Base-by-base conservation (phyloP, 257 asterid genomes). In the Gentiana dahurica region DNA sequence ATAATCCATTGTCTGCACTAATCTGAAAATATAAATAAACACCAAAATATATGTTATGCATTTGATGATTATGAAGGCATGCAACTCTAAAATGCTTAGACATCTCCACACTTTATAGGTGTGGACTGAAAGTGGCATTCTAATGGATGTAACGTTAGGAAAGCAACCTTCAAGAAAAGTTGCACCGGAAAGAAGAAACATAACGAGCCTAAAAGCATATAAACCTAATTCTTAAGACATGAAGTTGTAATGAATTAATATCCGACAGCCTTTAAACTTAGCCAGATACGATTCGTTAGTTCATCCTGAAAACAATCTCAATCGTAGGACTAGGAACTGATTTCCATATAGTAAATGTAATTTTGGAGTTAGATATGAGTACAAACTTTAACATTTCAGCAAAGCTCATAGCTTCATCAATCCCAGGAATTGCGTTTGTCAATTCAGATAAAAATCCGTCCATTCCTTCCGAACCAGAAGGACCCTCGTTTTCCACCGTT, bases 401-500 rank as follows among this genome's bases (percentile, higher is more conserved):
- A 58, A 87, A 92, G 78, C 98, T 92, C 98, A 92, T 92, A 41
- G 98, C 95, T 68, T 92, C 98, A 49, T 92, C 97, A 46, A 91
- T 91, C 56, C 98, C 98, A 1, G 98, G 98, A 54, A 92, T 87
- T 8, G 98, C 88, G 61, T 92, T 92, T 10, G 95, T 80, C 59
- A 92, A 66, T 64, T 92, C 97, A 41, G 97, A 87, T 58, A 92
- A 71, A 68, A 87, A 78, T 37, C 92, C 97, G 55, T 87, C 97
- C 71, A 79, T 76, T 49, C 66, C 70, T 67, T 80, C 94, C 36
- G 86, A 67, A 64, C 77, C 80, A 49, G 61, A 58, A 34, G 66
- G 15, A 8, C 84, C 94, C 8, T 92, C 97, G 33, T 81, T 77
- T 70, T 91, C 98, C 69, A 83, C 86, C 12, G 59, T 85, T 46